Evolutionary conservation across 2,329 filamentous ascomycete species (phyloP).

Genomic region (Penicillium griseofulvum): DNA sequence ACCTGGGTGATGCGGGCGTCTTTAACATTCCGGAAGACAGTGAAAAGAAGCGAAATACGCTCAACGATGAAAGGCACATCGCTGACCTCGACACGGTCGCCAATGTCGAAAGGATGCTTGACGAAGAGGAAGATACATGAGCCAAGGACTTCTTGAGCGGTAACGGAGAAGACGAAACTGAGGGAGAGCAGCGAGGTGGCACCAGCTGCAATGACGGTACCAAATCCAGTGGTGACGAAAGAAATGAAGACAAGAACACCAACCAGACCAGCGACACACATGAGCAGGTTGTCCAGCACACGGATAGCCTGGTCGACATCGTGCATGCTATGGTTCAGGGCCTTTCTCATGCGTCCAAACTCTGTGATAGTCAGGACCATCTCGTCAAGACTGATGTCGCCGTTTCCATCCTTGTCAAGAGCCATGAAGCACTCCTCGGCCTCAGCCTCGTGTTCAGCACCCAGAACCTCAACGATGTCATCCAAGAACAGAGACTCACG

Average conservation of each 20-base stretch:
- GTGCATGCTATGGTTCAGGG: constrained; percentile 90
- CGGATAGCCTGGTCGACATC: constrained; percentile 93
- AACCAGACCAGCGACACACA: constrained; percentile 76
- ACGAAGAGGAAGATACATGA: constrained; percentile 98
- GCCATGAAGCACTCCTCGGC: constrained; percentile 81
- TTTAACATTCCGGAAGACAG: constrained; percentile 80
- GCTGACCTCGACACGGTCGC: constrained; percentile 83
- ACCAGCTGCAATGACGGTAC: constrained; percentile 80
- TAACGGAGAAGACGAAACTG: constrained; percentile 94
- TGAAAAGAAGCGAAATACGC: constrained; percentile 90
- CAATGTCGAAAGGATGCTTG: constrained; percentile 96
- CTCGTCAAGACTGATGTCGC: constrained; percentile 91
- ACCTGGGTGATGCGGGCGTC: constrained; percentile 78
- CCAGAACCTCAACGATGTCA: constrained; percentile 85
- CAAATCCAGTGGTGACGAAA: constrained; percentile 83
- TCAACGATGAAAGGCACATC: constrained; percentile 74
- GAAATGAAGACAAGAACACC: constrained; percentile 84
- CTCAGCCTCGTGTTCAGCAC: constrained; percentile 67
- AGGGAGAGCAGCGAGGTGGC: constrained; percentile 89
- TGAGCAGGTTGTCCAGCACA: constrained; percentile 82
- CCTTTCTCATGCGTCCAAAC: constrained; percentile 79
- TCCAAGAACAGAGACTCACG: constrained; percentile 74
- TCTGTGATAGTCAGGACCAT: constrained; percentile 87
- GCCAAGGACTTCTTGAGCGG: constrained; percentile 91
- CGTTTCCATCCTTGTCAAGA: constrained; percentile 84